Conservation (phyloP, 805 yeast genomes). For the Clavispora phyllophila region DNA sequence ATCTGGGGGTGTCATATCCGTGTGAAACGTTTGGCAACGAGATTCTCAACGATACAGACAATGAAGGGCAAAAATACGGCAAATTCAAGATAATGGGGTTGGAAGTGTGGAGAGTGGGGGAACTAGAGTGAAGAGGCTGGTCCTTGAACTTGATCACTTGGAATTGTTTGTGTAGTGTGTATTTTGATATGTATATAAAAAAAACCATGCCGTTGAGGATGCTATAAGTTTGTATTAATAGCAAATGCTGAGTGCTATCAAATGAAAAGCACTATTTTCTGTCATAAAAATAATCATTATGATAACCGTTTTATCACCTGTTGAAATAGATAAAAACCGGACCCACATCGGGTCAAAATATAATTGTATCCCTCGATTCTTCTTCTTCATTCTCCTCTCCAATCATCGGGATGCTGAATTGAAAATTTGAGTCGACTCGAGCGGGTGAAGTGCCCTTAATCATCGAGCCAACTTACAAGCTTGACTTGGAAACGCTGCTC, state of each 20-base stretch:
- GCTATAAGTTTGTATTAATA: constrained; percentile 21
- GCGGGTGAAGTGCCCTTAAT: not conserved
- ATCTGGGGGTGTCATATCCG: constrained; percentile 70
- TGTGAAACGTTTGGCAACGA: constrained; percentile 91
- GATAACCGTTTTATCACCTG: constrained; percentile 21
- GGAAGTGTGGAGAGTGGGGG: constrained; percentile 80
- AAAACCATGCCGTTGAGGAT: constrained; percentile 47
- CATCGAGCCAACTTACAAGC: constrained; percentile 5
- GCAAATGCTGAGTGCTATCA: constrained; percentile 8
- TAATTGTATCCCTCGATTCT: constrained; percentile 9
- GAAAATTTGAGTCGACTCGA: not conserved
- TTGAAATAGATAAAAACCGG: constrained; percentile 19
- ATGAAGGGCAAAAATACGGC: constrained; percentile 25
- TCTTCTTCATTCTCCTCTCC: not conserved
- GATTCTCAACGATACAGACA: constrained; percentile 39
- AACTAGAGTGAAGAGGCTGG: constrained; percentile 1
- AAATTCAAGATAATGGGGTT: constrained; percentile 72
- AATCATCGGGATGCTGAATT: not conserved
- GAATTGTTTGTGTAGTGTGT: not conserved
- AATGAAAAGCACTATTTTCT: constrained; percentile 1
- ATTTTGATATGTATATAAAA: not conserved
- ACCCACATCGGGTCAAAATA: constrained; percentile 18
- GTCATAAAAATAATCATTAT: constrained; percentile 24
- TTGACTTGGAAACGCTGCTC: constrained; percentile 16
- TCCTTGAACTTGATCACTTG: not conserved